phyloP scores from a whole-genome alignment of 441 rosid genomes.

The Kokia cookei region DNA sequence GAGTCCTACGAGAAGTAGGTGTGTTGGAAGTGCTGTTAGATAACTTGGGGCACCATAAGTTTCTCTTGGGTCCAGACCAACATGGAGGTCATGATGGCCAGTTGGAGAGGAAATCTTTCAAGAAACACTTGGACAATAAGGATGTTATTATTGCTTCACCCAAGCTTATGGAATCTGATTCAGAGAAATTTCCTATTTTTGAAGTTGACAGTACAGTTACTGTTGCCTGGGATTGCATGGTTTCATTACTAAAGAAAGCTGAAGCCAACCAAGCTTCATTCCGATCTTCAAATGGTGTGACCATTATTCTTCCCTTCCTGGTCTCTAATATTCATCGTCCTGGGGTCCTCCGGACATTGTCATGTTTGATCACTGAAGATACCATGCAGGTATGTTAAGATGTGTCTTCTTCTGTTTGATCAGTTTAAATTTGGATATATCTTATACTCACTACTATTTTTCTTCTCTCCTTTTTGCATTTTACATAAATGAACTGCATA shows the following conservation, averaged over 20 bases:
- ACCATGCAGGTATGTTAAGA: constrained; percentile 56
- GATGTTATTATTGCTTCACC: constrained; percentile 91
- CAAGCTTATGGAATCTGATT: constrained; percentile 76
- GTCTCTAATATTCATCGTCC: constrained; percentile 80
- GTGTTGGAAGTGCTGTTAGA: constrained; percentile 91
- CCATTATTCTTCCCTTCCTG: constrained; percentile 85
- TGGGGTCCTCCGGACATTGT: constrained; percentile 87
- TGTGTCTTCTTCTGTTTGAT: constrained; percentile 8
- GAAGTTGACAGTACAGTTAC: constrained; percentile 80
- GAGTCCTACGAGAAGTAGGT: constrained; percentile 98
- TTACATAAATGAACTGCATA: not conserved
- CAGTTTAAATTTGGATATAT: constrained; percentile 7
- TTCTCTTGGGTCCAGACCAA: constrained; percentile 77
- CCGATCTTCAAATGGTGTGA: constrained; percentile 87
- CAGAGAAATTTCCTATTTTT: constrained; percentile 76
- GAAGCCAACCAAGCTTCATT: constrained; percentile 91
- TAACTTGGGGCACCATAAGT: constrained; percentile 95
- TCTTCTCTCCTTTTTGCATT: constrained; percentile 1
- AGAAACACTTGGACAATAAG: constrained; percentile 73
- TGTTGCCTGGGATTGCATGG: constrained; percentile 98
- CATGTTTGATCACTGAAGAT: constrained; percentile 98
- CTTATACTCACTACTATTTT: not conserved
- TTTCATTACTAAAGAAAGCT: constrained; percentile 91
- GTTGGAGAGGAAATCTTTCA: constrained; percentile 72
- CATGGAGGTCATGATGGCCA: constrained; percentile 34